These are phyloP conservation scores for Leucoagaricus sp. DNA, from an alignment of 1,284 basidiomycete species.

Conservation along the genomic window DNA sequence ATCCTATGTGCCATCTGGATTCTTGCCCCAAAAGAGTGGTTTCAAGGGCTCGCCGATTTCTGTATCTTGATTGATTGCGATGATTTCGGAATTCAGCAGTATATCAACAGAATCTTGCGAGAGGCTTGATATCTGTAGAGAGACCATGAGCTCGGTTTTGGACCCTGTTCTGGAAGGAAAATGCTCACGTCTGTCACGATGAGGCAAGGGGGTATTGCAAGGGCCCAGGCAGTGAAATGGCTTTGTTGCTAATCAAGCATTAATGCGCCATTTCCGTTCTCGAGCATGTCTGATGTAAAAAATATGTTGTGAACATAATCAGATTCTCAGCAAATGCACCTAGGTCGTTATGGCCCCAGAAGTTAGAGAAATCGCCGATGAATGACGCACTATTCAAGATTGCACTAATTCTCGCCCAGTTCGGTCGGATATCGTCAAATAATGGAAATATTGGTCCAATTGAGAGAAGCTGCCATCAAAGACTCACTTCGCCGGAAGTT, in stretches of 20 bases:
- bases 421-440: slow-evolving; percentile 25
- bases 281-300: slow-evolving; percentile 24
- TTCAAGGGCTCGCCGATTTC: slow-evolving; percentile 26
- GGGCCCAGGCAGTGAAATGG: slow-evolving; percentile 27
- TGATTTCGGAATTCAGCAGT: slow-evolving; percentile 27
- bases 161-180: not conserved
- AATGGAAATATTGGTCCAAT: slow-evolving; percentile 14
- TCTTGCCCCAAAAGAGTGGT: slow-evolving; percentile 32
- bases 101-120: slow-evolving; percentile 24
- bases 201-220: slow-evolving; percentile 25
- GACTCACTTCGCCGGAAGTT: slow-evolving; percentile 24
- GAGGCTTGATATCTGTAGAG: slow-evolving; percentile 20
- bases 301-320: not conserved
- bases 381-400: slow-evolving; percentile 29
- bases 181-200: slow-evolving; percentile 26
- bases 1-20: slow-evolving; percentile 29
- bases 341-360: slow-evolving; percentile 26
- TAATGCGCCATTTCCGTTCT: slow-evolving; percentile 26
- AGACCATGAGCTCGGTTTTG: not conserved
- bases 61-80: slow-evolving; percentile 27
- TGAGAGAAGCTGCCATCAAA: not conserved
- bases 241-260: slow-evolving; percentile 25
- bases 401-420: slow-evolving; percentile 25
- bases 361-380: slow-evolving; percentile 26
- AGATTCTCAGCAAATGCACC: slow-evolving; percentile 12